Evolutionary conservation across 345 rosid species (phyloP).

Genomic region (Geranium rotundifolium): DNA sequence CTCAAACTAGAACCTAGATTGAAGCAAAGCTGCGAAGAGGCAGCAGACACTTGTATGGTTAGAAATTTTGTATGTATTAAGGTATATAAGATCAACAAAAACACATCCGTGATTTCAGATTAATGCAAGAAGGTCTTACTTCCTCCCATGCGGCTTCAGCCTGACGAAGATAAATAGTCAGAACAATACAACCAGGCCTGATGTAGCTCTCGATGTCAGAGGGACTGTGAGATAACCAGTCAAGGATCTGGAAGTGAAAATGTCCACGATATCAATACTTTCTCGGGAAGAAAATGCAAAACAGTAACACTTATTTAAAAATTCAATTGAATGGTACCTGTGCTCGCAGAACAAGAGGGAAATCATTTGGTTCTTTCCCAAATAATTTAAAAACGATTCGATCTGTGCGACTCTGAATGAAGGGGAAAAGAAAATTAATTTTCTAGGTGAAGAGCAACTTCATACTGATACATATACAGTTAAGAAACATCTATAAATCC

Average conservation of each 20-base stretch:
- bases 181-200: conserved; percentile 86
- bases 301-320: neutral
- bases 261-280: conserved; percentile 8
- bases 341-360: conserved; percentile 70
- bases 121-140: conserved; percentile 35
- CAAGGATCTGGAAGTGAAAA: conserved; percentile 63
- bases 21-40: conserved; percentile 47
- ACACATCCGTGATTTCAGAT: conserved; percentile 3
- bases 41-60: conserved; percentile 1
- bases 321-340: conserved; percentile 41
- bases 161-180: conserved; percentile 83
- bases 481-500: neutral
- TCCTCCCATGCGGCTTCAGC: conserved; percentile 82
- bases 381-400: conserved; percentile 86
- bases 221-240: conserved; percentile 92
- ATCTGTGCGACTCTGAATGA: conserved; percentile 82
- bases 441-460: neutral
- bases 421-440: conserved; percentile 4
- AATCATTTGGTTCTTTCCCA: conserved; percentile 92
- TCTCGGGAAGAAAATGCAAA: conserved; percentile 10
- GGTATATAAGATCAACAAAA: conserved; percentile 1
- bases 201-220: conserved; percentile 99
- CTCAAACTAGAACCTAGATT: conserved; percentile 67
- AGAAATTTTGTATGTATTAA: neutral
- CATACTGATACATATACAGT: neutral